Percentiles rank a stretch among this genome's conserved stretches.
Evolutionary conservation across 257 asterid genomes (phyloP).

Genomic region (Nicotiana benthamiana): DNA sequence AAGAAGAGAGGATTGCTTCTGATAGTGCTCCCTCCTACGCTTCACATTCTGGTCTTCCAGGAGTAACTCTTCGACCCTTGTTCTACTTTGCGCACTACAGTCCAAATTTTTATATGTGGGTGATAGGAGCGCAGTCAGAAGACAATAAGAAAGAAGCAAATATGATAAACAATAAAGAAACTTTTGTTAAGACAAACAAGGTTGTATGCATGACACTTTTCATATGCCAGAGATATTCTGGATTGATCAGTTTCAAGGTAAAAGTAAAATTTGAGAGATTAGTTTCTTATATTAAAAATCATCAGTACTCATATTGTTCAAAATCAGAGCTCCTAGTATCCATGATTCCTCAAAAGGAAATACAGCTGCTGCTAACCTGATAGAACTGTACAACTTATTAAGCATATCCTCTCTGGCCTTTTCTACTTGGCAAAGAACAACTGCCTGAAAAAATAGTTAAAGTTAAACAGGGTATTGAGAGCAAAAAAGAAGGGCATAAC

Average conservation of each 20-base stretch:
- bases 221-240: not conserved
- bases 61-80: conserved; percentile 24
- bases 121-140: not conserved
- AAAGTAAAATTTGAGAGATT: not conserved
- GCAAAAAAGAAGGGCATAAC: not conserved
- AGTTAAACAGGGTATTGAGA: conserved; percentile 13
- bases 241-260: not conserved
- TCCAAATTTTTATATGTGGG: not conserved
- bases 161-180: not conserved
- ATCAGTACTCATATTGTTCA: not conserved
- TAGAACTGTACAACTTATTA: conserved; percentile 77
- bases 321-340: not conserved
- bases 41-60: conserved; percentile 28
- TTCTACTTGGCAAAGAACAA: conserved; percentile 93
- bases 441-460: conserved; percentile 51
- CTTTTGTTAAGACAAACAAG: not conserved
- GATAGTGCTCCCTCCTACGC: conserved; percentile 19
- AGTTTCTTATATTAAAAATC: not conserved
- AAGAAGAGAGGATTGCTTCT: conserved; percentile 25
- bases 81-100: conserved; percentile 20
- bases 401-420: conserved; percentile 97
- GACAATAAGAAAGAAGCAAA: not conserved
- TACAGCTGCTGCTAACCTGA: conserved; percentile 44
- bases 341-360: conserved; percentile 1
- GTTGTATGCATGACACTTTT: not conserved